Evolutionary conservation across 495 filamentous ascomycete genomes (phyloP).

Genomic region (Trichoderma asperelloides): DNA sequence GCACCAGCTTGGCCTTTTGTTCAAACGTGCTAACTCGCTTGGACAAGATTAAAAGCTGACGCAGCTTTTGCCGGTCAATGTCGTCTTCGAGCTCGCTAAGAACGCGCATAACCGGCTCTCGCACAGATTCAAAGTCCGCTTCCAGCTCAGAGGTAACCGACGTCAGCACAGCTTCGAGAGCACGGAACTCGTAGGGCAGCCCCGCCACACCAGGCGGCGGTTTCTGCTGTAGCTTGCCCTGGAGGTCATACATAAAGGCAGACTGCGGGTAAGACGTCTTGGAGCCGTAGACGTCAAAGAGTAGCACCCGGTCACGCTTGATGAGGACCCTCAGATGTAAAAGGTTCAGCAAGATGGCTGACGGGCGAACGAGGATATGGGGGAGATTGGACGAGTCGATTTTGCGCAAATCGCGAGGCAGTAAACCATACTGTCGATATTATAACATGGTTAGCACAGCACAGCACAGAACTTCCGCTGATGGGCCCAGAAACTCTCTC

Average conservation of each 20-base stretch:
- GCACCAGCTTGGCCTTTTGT: constrained; percentile 88
- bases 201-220: constrained; percentile 32
- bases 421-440: constrained; percentile 70
- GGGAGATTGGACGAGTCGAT: constrained; percentile 98
- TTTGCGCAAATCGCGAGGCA: constrained; percentile 92
- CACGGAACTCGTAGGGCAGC: constrained; percentile 63
- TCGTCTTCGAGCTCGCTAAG: constrained; percentile 90
- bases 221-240: constrained; percentile 52
- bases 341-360: constrained; percentile 88
- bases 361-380: constrained; percentile 89
- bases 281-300: constrained; percentile 94
- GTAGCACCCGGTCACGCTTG: constrained; percentile 83
- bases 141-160: constrained; percentile 82
- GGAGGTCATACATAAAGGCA: constrained; percentile 88
- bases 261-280: constrained; percentile 91
- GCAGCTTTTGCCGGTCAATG: constrained; percentile 88
- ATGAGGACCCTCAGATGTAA: constrained; percentile 90
- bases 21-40: constrained; percentile 96
- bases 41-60: constrained; percentile 82
- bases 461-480: not conserved
- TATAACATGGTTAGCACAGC: constrained; percentile 12
- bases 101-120: constrained; percentile 83
- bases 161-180: constrained; percentile 72
- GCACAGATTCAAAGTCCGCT: constrained; percentile 83
- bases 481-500: not conserved